phyloP scores from a whole-genome alignment of 1,284 basidiomycete species.

The Heterobasidion irregulare region DNA sequence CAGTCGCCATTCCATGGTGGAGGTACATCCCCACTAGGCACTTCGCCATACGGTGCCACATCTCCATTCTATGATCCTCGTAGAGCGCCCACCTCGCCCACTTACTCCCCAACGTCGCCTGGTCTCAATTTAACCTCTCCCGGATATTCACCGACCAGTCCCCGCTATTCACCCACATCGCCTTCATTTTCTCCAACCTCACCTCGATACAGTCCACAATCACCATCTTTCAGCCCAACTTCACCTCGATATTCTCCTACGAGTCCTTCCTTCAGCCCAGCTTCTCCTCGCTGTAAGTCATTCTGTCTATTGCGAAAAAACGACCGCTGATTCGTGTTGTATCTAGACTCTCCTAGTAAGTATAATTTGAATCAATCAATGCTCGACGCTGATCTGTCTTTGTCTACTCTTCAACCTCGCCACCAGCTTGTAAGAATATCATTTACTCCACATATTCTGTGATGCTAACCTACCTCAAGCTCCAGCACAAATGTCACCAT shows the following conservation, averaged over 20 bases:
- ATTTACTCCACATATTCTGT: background rate
- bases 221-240: slow-evolving; percentile 80
- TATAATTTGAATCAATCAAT: slow-evolving; percentile 14
- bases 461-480: slow-evolving; percentile 27
- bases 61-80: slow-evolving; percentile 73
- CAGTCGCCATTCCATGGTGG: slow-evolving; percentile 72
- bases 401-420: slow-evolving; percentile 10
- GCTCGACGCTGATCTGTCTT: slow-evolving; percentile 15
- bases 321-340: slow-evolving; percentile 23
- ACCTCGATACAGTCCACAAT: slow-evolving; percentile 74
- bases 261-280: slow-evolving; percentile 82
- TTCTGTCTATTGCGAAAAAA: slow-evolving; percentile 8
- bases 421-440: slow-evolving; percentile 47
- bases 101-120: slow-evolving; percentile 82
- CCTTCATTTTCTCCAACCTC: slow-evolving; percentile 84
- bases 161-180: slow-evolving; percentile 78
- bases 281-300: slow-evolving; percentile 71
- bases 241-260: slow-evolving; percentile 81
- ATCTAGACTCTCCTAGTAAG: slow-evolving; percentile 72
- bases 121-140: slow-evolving; percentile 75
- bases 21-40: slow-evolving; percentile 75
- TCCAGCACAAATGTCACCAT: slow-evolving; percentile 72
- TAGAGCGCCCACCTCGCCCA: slow-evolving; percentile 68
- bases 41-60: slow-evolving; percentile 63
- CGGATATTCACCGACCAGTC: slow-evolving; percentile 84